Conservation (phyloP, 1,284 basidiomycete species). For the Trametes polyzona region DNA sequence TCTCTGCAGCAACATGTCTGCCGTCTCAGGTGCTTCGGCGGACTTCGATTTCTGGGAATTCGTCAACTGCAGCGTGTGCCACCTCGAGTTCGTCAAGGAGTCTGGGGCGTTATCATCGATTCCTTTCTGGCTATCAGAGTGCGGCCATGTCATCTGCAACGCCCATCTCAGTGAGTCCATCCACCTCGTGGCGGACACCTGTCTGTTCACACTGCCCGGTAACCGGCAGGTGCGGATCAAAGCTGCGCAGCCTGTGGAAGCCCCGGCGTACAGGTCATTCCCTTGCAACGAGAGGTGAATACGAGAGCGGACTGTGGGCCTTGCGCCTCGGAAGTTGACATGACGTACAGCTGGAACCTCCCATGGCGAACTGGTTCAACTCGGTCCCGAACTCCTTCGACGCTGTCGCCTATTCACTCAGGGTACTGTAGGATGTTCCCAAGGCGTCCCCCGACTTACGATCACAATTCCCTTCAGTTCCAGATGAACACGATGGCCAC, state of each 20-base stretch:
- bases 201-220: not conserved
- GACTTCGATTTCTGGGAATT: conserved; percentile 79
- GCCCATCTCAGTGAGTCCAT: conserved; percentile 71
- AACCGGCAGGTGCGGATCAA: conserved; percentile 62
- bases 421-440: conserved; percentile 59
- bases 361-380: conserved; percentile 80
- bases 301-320: not conserved
- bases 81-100: conserved; percentile 58
- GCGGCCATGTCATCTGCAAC: conserved; percentile 82
- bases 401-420: conserved; percentile 61
- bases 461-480: conserved; percentile 51
- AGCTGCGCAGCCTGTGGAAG: conserved; percentile 70
- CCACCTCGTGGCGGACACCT: not conserved
- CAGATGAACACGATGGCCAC: conserved; percentile 76
- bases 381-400: conserved; percentile 65
- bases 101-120: conserved; percentile 53
- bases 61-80: conserved; percentile 68
- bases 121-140: conserved; percentile 86
- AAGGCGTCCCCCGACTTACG: not conserved
- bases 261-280: conserved; percentile 65
- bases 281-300: conserved; percentile 72
- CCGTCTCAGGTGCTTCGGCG: conserved; percentile 14
- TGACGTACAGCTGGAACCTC: conserved; percentile 63
- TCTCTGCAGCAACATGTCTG: conserved; percentile 18
- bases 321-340: not conserved